These are phyloP conservation scores for Fraxinus sp. DNA, from an alignment of 305 asterid genomes.

Conservation along the genomic window DNA sequence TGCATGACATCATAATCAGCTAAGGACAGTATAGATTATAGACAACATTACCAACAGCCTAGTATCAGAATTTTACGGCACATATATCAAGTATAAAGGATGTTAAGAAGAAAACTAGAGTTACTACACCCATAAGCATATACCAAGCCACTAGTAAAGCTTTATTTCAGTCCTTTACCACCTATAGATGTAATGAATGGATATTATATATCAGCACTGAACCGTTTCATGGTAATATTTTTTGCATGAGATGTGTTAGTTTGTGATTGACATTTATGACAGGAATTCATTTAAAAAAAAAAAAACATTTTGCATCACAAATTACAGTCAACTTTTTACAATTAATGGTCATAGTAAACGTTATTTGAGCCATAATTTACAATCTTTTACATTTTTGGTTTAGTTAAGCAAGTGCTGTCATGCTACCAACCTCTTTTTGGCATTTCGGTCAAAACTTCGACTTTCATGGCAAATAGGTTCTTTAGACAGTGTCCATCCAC, in stretches of 20 bases:
- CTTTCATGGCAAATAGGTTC: neutral
- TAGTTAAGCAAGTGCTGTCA: neutral
- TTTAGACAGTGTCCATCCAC: neutral
- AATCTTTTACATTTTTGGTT: slow-evolving; percentile 3
- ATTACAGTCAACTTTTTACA: neutral
- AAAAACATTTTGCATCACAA: neutral
- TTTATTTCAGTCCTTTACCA: slow-evolving; percentile 3
- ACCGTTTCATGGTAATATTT: neutral
- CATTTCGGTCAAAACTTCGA: neutral
- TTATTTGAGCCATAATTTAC: neutral
- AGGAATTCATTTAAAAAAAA: neutral
- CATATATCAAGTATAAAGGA: neutral
- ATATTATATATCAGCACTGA: neutral
- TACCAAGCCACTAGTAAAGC: neutral
- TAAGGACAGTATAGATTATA: neutral
- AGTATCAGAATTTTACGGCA: neutral
- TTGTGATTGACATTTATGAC: neutral
- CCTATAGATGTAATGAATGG: neutral
- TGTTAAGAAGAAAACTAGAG: neutral
- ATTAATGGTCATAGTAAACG: neutral
- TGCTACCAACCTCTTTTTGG: neutral
- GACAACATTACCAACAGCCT: neutral
- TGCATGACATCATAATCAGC: neutral
- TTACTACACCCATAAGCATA: neutral
- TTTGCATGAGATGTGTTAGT: neutral